Percentiles rank a stretch among this genome's conserved stretches.
Evolutionary conservation across 2,329 filamentous ascomycete species (phyloP).

Genomic region (Cladosporium velox): DNA sequence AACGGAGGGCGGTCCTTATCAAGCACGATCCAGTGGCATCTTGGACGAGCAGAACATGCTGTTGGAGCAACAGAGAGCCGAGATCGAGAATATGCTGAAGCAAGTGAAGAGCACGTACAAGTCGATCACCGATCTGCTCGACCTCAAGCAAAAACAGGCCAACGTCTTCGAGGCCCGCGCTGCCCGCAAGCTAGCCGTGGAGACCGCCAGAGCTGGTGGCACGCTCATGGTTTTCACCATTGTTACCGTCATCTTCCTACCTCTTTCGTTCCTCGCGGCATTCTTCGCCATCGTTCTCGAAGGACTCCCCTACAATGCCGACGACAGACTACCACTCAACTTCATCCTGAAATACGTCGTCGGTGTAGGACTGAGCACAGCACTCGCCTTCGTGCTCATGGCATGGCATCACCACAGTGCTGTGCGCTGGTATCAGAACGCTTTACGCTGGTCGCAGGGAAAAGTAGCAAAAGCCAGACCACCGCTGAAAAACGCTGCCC

Average conservation of each 20-base stretch:
- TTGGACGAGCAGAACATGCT: background rate
- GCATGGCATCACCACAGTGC: background rate
- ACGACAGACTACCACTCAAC: background rate
- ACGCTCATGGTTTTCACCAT: slow-evolving; percentile 63
- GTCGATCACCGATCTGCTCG: slow-evolving; percentile 63
- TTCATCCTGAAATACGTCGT: slow-evolving; percentile 9
- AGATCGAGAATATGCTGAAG: slow-evolving; percentile 65
- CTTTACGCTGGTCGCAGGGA: no score
- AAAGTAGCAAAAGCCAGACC: no score
- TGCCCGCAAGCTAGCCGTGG: slow-evolving; percentile 55
- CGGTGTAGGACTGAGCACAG: slow-evolving; percentile 4
- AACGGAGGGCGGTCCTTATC: background rate
- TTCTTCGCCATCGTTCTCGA: slow-evolving; percentile 58
- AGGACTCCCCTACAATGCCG: slow-evolving; percentile 44
- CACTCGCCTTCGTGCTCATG: background rate
- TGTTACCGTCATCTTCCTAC: slow-evolving; percentile 60
- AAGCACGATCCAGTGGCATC: background rate
- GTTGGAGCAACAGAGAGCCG: slow-evolving; percentile 38
- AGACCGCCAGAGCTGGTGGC: slow-evolving; percentile 59
- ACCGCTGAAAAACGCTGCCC: no score
- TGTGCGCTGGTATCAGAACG: background rate
- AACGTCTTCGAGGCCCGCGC: slow-evolving; percentile 68
- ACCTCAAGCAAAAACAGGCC: slow-evolving; percentile 69
- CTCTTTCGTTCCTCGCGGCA: slow-evolving; percentile 57
- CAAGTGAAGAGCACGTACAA: slow-evolving; percentile 63